These are phyloP conservation scores for Pelargonium nanum DNA, from an alignment of 345 rosid genomes.

Conservation along the genomic window DNA sequence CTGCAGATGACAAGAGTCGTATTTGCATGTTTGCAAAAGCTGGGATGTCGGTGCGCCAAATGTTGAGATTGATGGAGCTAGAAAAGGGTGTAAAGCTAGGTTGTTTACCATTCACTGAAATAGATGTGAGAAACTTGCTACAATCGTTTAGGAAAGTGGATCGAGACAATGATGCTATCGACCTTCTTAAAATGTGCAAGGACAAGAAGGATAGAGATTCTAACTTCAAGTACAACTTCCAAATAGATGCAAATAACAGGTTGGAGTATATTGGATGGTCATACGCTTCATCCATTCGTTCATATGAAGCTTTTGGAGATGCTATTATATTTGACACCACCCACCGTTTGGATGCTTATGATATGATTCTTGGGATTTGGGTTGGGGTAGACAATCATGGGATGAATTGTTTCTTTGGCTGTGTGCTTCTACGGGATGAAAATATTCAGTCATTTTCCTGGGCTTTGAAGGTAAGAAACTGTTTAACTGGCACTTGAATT, in stretches of 20 bases:
- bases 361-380: slow-evolving; percentile 51
- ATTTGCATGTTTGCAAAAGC: slow-evolving; percentile 62
- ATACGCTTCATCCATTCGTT: slow-evolving; percentile 37
- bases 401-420: slow-evolving; percentile 34
- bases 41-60: slow-evolving; percentile 64
- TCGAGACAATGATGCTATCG: slow-evolving; percentile 40
- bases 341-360: slow-evolving; percentile 43
- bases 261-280: slow-evolving; percentile 51
- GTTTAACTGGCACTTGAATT: not conserved
- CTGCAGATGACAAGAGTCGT: slow-evolving; percentile 42
- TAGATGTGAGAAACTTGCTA: slow-evolving; percentile 47
- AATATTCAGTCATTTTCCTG: slow-evolving; percentile 46
- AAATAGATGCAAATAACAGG: slow-evolving; percentile 38
- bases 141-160: slow-evolving; percentile 45
- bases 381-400: slow-evolving; percentile 54
- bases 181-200: slow-evolving; percentile 53
- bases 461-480: slow-evolving; percentile 46
- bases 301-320: slow-evolving; percentile 48
- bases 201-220: slow-evolving; percentile 39
- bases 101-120: slow-evolving; percentile 48
- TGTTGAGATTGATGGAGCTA: slow-evolving; percentile 56
- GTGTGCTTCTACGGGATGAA: slow-evolving; percentile 46
- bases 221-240: slow-evolving; percentile 38
- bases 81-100: slow-evolving; percentile 65
- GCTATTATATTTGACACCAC: slow-evolving; percentile 43